Base-by-base conservation (phyloP, 2,329 filamentous ascomycete species). In the Cryoendolithus antarcticus region DNA sequence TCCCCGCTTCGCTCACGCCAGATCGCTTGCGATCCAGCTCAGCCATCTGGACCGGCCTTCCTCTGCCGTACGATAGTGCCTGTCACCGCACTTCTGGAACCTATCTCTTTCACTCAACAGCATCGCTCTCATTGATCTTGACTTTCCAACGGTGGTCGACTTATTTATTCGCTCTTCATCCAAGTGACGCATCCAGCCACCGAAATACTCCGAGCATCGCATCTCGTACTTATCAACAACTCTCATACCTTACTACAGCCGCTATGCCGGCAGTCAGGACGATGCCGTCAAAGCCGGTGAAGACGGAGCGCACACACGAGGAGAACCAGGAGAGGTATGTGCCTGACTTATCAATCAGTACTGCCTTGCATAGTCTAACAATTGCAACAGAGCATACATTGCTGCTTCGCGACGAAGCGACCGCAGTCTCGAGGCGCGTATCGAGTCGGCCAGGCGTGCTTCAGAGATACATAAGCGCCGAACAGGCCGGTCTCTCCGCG, bases 381-480 rank as follows among this genome's bases (percentile, higher is more conserved):
- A 1, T 15, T 30, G 6, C 15, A 27, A 27, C 52, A 81, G 88
- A 54, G 88, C 88, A 13, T 95, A 93, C 58, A 91, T 95, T 50
- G 88, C 88, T 9, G 88, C 88, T 3, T 95, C 89, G 4, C 71
- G 88, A 48, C 73, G 89, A 47, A 82, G 82, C 51, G 89, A 95
- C 54, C 77, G 88, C 39, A 89, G 82, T 55, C 65, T 94, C 10
- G 86, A 95, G 60, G 86, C 86, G 9, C 77, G 88, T 19, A 74
- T 94, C 11, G 83, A 93, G 57, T 95, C 88, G 2, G 88, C 89
- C 9, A 74, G 77, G 37, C 76, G 84, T 61, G 88, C 88, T 4
- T 94, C 88, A n/a, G 79, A 86, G 53, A 85, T 94, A 30, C 88
- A 94, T 69, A 86, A 86, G 65, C 75, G 80, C 58, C 77, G 86